Evolutionary conservation across 805 yeast species (phyloP).

Genomic region (Nakazawaea populi): DNA sequence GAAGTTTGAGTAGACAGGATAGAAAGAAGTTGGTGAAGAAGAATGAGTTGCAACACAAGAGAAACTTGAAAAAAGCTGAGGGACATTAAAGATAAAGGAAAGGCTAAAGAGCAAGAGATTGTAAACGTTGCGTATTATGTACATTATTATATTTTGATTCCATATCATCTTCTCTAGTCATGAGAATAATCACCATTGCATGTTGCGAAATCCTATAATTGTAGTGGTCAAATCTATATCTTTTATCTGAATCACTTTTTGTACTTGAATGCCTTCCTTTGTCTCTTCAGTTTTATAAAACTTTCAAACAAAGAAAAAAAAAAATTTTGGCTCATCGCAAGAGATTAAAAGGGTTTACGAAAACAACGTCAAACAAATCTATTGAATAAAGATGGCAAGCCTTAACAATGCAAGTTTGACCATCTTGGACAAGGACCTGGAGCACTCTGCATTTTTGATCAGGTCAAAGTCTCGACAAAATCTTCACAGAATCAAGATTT

Average conservation of each 20-base stretch:
- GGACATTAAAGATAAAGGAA: not conserved
- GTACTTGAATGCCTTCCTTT: too few species aligned
- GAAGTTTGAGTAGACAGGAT: constrained; percentile 73
- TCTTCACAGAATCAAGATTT: constrained; percentile 34
- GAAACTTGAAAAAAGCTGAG: constrained; percentile 48
- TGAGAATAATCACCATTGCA: too few species aligned
- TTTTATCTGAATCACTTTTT: too few species aligned
- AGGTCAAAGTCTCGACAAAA: constrained; percentile 4
- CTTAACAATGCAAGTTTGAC: not conserved
- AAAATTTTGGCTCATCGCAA: not conserved
- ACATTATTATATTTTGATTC: not conserved
- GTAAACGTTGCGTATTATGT: too few species aligned
- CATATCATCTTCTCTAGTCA: not conserved
- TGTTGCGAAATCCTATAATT: too few species aligned
- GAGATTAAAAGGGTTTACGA: too few species aligned
- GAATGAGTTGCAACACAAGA: constrained; percentile 79
- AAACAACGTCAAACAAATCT: too few species aligned
- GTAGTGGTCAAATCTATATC: too few species aligned
- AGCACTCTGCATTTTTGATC: constrained; percentile 7
- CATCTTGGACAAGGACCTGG: constrained; percentile 5
- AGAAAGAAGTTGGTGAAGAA: constrained; percentile 81
- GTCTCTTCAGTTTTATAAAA: too few species aligned
- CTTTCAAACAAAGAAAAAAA: too few species aligned
- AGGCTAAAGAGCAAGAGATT: too few species aligned
- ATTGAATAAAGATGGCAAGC: too few species aligned